These are phyloP conservation scores for Deakozyma indianensis DNA, from an alignment of 805 yeast genomes.

Conservation along the genomic window DNA sequence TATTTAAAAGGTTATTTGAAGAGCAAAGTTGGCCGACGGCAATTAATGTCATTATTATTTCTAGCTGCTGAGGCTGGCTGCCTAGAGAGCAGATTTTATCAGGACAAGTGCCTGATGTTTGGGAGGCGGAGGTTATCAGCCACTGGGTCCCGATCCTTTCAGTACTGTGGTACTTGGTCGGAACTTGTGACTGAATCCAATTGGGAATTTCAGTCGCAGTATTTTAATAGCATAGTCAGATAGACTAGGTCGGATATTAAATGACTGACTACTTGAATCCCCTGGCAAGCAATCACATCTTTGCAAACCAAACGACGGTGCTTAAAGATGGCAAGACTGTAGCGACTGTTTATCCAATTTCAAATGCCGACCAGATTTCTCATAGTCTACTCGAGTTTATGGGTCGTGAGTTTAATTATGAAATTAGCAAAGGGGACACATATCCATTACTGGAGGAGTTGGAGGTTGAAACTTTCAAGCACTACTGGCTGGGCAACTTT, in stretches of 20 bases:
- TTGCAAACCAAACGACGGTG: conserved; percentile 4
- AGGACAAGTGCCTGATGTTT: too few species aligned
- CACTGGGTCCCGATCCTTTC: too few species aligned
- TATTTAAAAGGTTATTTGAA: conserved; percentile 42
- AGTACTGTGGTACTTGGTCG: too few species aligned
- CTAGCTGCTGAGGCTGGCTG: neutral
- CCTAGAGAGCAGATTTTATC: neutral
- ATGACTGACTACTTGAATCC: neutral
- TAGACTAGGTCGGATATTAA: too few species aligned
- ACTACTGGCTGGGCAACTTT: conserved; percentile 56
- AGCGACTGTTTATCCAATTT: conserved; percentile 52
- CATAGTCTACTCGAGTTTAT: conserved; percentile 31
- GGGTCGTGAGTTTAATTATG: conserved; percentile 41
- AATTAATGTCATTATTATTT: conserved; percentile 40
- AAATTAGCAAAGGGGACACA: conserved; percentile 59
- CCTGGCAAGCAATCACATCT: neutral
- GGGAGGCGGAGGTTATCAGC: too few species aligned
- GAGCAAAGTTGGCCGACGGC: conserved; percentile 87
- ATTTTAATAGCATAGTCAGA: too few species aligned
- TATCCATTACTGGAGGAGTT: conserved; percentile 39
- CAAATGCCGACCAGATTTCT: conserved; percentile 36
- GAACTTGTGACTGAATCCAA: too few species aligned
- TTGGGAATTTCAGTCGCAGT: too few species aligned
- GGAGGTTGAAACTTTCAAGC: conserved; percentile 35
- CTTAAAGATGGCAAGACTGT: conserved; percentile 29